Evolutionary conservation across 129 eudicot genomes (phyloP).

Genomic region (Artemisia tridentata): DNA sequence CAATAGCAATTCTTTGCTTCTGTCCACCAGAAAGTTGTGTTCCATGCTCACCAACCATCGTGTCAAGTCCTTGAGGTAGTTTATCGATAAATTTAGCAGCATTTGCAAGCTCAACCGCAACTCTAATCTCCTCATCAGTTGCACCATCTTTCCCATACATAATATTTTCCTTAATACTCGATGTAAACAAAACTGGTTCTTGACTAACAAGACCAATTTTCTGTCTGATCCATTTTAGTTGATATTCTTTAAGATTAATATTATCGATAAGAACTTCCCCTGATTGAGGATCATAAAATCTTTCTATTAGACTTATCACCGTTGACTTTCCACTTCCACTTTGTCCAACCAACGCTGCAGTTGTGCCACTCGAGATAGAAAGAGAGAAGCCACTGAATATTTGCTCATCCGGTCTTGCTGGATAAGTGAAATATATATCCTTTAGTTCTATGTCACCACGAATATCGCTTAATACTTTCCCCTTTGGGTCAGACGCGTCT

Average conservation of each 20-base stretch:
- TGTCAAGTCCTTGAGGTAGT: constrained; percentile 81
- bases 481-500: constrained; percentile 60
- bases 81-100: constrained; percentile 81
- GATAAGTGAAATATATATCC: constrained; percentile 65
- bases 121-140: constrained; percentile 59
- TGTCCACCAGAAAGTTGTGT: constrained; percentile 86
- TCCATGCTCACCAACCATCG: constrained; percentile 92
- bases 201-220: constrained; percentile 91
- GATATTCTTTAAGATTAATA: constrained; percentile 61
- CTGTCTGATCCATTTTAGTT: constrained; percentile 75
- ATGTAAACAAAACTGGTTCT: constrained; percentile 79
- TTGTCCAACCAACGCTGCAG: constrained; percentile 85
- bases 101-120: constrained; percentile 83
- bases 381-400: constrained; percentile 75
- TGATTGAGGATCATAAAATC: constrained; percentile 81
- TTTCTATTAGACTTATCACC: constrained; percentile 67
- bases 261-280: constrained; percentile 77
- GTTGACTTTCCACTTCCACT: constrained; percentile 92
- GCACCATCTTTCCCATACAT: constrained; percentile 77
- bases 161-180: constrained; percentile 78
- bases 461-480: constrained; percentile 52
- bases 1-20: constrained; percentile 86
- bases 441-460: constrained; percentile 63
- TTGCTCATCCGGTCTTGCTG: constrained; percentile 69
- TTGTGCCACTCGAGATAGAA: constrained; percentile 58